These are phyloP conservation scores for Galeopsis tetrahit DNA, from an alignment of 257 asterid species.

Conservation along the genomic window DNA sequence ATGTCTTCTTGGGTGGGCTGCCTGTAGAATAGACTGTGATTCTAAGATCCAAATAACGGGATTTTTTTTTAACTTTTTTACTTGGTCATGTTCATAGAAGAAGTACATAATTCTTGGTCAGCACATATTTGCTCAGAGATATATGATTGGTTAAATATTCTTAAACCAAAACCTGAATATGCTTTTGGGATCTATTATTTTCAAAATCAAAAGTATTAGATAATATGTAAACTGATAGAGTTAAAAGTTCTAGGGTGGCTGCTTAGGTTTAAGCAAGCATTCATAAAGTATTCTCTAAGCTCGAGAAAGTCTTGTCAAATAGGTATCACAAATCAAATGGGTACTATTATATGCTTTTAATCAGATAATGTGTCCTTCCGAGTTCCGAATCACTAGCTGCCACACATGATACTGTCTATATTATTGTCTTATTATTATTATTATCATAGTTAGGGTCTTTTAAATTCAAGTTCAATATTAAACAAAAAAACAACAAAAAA, in stretches of 20 bases:
- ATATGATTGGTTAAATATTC: conserved; percentile 10
- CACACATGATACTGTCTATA: not conserved
- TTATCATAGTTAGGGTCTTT: too few species aligned
- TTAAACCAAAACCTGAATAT: not conserved
- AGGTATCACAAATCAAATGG: not conserved
- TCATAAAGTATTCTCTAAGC: conserved; percentile 12
- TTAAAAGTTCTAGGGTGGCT: not conserved
- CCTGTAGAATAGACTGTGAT: conserved; percentile 54
- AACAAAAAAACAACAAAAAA: too few species aligned
- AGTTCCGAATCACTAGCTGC: conserved; percentile 10
- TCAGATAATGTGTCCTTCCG: not conserved
- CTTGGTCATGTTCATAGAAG: not conserved
- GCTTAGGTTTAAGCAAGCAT: conserved; percentile 16
- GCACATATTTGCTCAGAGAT: conserved; percentile 20
- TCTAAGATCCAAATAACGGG: conserved; percentile 28
- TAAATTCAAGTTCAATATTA: too few species aligned
- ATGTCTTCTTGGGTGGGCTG: conserved; percentile 94
- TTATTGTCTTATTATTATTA: too few species aligned
- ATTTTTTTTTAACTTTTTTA: not conserved
- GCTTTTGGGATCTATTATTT: not conserved
- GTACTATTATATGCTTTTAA: conserved; percentile 12
- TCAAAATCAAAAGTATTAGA: conserved; percentile 4
- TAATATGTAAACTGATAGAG: not conserved
- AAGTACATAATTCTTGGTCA: not conserved
- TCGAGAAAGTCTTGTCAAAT: conserved; percentile 4